Conservation (phyloP, 2,329 filamentous ascomycete genomes). For the Colletotrichum graminicola region DNA sequence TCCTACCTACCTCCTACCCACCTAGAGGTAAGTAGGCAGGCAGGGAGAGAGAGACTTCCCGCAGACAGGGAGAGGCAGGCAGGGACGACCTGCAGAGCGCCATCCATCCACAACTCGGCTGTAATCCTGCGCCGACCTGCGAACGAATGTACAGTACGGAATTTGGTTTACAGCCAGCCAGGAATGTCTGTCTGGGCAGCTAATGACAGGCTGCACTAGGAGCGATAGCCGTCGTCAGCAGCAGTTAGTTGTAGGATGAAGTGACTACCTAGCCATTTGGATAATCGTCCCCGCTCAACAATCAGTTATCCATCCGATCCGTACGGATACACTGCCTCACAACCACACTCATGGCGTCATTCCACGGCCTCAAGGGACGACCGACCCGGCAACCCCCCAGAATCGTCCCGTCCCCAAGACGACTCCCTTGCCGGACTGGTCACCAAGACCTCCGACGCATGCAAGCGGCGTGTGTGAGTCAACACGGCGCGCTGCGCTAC, state of each 20-base stretch:
- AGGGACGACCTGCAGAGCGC: constrained; percentile 28
- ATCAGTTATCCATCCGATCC: neutral
- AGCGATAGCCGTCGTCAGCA: neutral
- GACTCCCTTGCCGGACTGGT: constrained; percentile 2
- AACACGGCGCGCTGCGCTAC: constrained; percentile 27
- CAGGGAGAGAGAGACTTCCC: constrained; percentile 1
- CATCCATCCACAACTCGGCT: constrained; percentile 21
- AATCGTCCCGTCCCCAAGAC: neutral
- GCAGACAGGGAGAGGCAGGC: constrained; percentile 28
- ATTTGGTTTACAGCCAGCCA: neutral
- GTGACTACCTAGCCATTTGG: neutral
- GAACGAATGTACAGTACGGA: too few relatives aligned
- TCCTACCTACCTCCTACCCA: too few relatives aligned
- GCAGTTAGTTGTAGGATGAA: constrained; percentile 7
- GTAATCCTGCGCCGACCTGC: neutral
- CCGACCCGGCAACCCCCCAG: constrained; percentile 22
- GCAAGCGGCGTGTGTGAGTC: constrained; percentile 33
- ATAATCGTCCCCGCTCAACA: neutral
- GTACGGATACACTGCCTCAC: neutral
- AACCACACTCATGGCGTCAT: constrained; percentile 4
- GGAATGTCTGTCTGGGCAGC: constrained; percentile 20
- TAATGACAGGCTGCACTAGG: constrained; percentile 3
- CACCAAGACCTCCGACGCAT: constrained; percentile 22
- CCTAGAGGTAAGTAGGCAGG: too few relatives aligned
- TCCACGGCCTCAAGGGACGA: constrained; percentile 21